Evolutionary conservation across 176 grass and related monocot species (phyloP), one percentile per base, ranked within the genome.

Genomic region (Eleusine indica): DNA sequence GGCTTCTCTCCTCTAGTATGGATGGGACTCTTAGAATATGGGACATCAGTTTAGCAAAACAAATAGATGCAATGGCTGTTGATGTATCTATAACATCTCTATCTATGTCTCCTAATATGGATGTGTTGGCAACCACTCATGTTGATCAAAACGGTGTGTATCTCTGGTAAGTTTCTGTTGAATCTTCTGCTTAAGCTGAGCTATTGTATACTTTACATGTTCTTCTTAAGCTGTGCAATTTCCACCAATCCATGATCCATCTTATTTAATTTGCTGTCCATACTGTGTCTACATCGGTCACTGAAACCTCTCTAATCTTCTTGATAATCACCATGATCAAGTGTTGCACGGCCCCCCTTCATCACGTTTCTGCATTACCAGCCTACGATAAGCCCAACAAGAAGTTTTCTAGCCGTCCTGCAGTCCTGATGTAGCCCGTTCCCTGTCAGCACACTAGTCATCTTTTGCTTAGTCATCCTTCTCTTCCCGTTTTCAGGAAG

Each of bases 81-180:
- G 91, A 93, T 95, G 85, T 94, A 65, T 84, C 96, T 83, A 77
- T 92, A 86, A 98, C 96, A 25, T 90, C 93, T 66, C 28, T 95
- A 25, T 90, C 93, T 65, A 65, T 98, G 39, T 95, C 96, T 86
- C 93, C 96, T 73, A 89, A 90, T 72, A 94, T 98, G 96, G 96
- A 98, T 90, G 51, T 98, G 28, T 82, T 98, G 87, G 96, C 93
- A 42, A 98, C 96, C 44, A 90, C 96, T 49, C 96, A 98, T 82
- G 93, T 98, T 63, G 96, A 95, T 88, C 96, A 98, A 85, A 98
- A 95, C 89, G 96, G 96, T 16, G 80, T 98, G 48, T 98, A 95
- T 81, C 96, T 98, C 91, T 98, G 96, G 96, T 98, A 89, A 76
- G 68, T 87, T 91, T 87, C 5, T 74, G 43, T 74, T 35, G 21